Evolutionary conservation across 78 protist species (phyloP), one percentile per base, ranked within the genome.

Genomic region (Protostelium mycophagum): DNA sequence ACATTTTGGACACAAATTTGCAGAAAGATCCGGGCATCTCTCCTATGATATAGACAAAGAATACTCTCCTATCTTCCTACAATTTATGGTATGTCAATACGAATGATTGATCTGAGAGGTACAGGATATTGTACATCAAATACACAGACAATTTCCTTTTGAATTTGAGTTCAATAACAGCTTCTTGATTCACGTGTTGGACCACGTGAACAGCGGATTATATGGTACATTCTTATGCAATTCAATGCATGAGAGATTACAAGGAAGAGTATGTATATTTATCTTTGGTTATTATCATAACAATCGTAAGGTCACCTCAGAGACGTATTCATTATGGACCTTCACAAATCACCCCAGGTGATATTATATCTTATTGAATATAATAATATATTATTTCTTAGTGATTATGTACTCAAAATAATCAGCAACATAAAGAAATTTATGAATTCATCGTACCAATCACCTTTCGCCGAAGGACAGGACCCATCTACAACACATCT

Each of bases 1-100:
- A 0, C 38, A 96, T 23, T 93, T 91, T 84, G 99, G 99, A 1
- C 98, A 98, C 94, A 91, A 95, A 83, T 97, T 98, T 63, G 94
- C 90, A 0, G 93, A 91, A 36, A 83, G 98, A 5, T 63, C 84
- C 34, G 93, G 93, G n/a, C 92, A 90, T 51, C 85, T 90, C 38
- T 36, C 88, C 84, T 89, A 90, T 0, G 90, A 93, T 25, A 90
- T 89, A n/a, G 95, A 93, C 37, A 88, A 88, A 37, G 89, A 97
- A 36, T 83, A 83, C 35, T 63, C 97, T 37, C 99, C 99, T 23
- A 93, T 97, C 35, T 98, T 98, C 86, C 84, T 96, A 10, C 99
- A 98, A 90, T 98, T 95, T 86, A 34, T 97, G 29, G 98, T 96
- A 38, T 91, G 96, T 38, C 91, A 88, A 28, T 89, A 86, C 88